Conservation (phyloP, 192 early-diverging fungal species). For the Umbelopsis isabellina region DNA sequence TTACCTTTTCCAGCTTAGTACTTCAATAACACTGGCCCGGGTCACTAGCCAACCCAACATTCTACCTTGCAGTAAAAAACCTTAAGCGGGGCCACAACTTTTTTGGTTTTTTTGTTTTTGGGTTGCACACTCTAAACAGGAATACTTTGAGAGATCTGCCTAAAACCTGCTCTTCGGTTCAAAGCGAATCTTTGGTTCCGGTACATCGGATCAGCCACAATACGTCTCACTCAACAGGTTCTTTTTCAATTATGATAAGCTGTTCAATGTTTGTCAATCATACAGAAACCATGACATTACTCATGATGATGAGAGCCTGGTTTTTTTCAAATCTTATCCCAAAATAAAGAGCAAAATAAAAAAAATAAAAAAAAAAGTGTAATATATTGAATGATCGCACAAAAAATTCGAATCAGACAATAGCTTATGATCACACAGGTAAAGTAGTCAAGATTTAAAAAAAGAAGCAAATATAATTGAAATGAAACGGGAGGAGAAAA, state of each 20-base stretch:
- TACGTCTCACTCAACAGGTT: too few relatives aligned
- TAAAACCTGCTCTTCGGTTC: not conserved
- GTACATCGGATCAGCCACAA: not conserved
- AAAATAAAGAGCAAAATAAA: not conserved
- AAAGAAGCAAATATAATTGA: too few relatives aligned
- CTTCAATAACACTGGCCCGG: constrained; percentile 19
- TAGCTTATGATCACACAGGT: not conserved
- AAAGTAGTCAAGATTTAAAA: too few relatives aligned
- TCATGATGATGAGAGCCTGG: not conserved
- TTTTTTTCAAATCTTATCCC: not conserved
- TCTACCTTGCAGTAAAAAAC: not conserved
- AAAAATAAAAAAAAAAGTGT: not conserved
- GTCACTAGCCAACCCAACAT: constrained; percentile 7
- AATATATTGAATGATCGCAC: too few relatives aligned
- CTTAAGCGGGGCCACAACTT: constrained; percentile 2
- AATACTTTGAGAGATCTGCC: not conserved
- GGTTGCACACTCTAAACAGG: not conserved
- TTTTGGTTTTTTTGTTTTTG: not conserved
- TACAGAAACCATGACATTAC: too few relatives aligned
- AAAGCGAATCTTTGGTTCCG: constrained; percentile 10
- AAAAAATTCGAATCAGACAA: not conserved
- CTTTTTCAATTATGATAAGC: too few relatives aligned
- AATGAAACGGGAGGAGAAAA: not conserved
- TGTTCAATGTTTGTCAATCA: too few relatives aligned
- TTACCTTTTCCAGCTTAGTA: constrained; percentile 7